Evolutionary conservation across 176 grass and related monocot genomes (phyloP).

Genomic region (Oryza meridionalis): DNA sequence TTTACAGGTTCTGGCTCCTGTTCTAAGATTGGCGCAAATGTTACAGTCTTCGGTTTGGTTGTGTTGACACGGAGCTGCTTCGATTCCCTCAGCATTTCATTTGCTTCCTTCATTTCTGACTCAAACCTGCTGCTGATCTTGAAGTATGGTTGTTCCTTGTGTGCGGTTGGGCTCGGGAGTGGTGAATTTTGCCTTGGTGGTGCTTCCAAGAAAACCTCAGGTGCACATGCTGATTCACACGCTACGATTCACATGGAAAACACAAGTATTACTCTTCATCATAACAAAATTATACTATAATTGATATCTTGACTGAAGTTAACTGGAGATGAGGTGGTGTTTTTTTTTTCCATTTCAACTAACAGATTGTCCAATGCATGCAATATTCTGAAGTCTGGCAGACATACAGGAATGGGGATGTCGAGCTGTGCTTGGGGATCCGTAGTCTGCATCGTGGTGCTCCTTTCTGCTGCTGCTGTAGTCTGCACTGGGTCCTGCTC

Average conservation of each 20-base stretch:
- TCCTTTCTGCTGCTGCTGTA: constrained; percentile 26
- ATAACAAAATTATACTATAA: not conserved
- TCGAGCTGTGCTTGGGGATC: constrained; percentile 37
- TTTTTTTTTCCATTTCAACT: constrained; percentile 9
- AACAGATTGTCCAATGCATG: not conserved
- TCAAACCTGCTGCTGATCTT: constrained; percentile 64
- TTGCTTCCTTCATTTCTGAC: constrained; percentile 67
- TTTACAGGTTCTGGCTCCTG: not conserved
- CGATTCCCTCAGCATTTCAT: constrained; percentile 57
- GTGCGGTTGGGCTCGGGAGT: constrained; percentile 33
- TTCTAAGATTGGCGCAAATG: constrained; percentile 42
- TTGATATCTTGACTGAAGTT: constrained; percentile 28
- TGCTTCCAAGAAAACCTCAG: constrained; percentile 51
- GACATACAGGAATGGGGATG: constrained; percentile 35
- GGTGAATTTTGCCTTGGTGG: constrained; percentile 42
- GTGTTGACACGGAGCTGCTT: constrained; percentile 63
- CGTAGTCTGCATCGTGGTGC: not conserved
- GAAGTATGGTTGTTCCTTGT: constrained; percentile 51
- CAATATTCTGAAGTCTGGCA: not conserved
- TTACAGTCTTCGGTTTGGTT: constrained; percentile 45
- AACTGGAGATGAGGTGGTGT: not conserved
- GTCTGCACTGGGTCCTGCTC: constrained; percentile 37
- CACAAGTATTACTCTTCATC: constrained; percentile 15
- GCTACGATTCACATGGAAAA: constrained; percentile 34
- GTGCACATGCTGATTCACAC: not conserved